Evolutionary conservation across 495 filamentous ascomycete genomes (phyloP), one percentile per base, ranked within the genome.

Genomic region (Penicillium nucicola): DNA sequence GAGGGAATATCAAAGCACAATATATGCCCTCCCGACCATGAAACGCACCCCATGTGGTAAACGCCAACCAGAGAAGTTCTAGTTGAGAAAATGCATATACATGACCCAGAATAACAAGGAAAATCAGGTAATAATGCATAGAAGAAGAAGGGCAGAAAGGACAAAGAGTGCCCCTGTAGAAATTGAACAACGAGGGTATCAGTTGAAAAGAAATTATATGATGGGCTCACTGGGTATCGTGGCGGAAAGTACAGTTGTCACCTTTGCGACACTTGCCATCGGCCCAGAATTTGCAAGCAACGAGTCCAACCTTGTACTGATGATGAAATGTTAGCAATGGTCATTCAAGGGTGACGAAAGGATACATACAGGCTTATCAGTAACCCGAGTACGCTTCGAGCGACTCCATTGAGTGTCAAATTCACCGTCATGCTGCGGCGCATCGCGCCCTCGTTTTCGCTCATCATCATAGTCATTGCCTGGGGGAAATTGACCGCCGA

Each of bases 221-320:
- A 34, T 15, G 17, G 23, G n/a, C 20, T 44, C 34, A 47, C 8
- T 47, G 42, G 11, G 42, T 11, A 51, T 77, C 74, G 18, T 96
- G 91, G 37, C 87, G 76, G 69, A 83, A 96, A 1, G 88, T 93
- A 65, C 91, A 96, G 30, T 86, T 84, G 14, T 87, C 86, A 4
- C 91, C 91, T 67, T 95, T 93, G 14, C 77, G 75, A 68, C 91
- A 96, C 64, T 84, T 85, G 13, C 90, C 90, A 48, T 87, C 79
- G 5, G 78, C 72, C 76, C 78, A 96, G 68, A 90, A 95, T 41
- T 77, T 81, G 69, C 91, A 96, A 13, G 87, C 77, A 42, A 79
- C 72, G 25, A 68, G 53, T 42, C 69, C 69, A 40, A 61, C 66
- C 53, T 72, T 73, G 42, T 71, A 71, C 64, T 71, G 34, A 56